phyloP scores from a whole-genome alignment of 1,284 basidiomycete species.

The Fomitiporia mediterranea region DNA sequence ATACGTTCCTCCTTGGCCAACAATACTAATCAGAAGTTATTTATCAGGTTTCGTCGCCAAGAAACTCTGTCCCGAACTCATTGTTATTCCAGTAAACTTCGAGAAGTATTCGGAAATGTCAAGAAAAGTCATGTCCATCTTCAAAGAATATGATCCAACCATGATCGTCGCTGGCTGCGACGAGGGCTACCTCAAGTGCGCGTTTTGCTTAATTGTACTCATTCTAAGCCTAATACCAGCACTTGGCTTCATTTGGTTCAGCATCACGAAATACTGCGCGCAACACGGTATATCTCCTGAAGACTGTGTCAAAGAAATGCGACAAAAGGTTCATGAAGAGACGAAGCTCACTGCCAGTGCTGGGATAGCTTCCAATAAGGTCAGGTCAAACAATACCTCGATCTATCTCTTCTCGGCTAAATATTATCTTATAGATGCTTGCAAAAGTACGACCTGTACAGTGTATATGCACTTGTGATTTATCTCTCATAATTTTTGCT shows the following conservation, averaged over 20 bases:
- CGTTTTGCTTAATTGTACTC: background rate
- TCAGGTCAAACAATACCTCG: too few relatives aligned
- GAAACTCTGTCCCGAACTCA: constrained; percentile 54
- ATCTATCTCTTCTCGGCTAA: too few relatives aligned
- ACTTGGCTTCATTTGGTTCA: constrained; percentile 35
- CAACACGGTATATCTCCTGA: constrained; percentile 61
- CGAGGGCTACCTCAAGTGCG: constrained; percentile 46
- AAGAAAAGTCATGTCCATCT: constrained; percentile 26
- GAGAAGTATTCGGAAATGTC: constrained; percentile 39
- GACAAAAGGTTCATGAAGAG: constrained; percentile 63
- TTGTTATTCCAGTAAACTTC: constrained; percentile 38
- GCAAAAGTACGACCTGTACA: constrained; percentile 59
- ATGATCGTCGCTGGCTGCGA: constrained; percentile 46
- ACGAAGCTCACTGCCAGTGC: constrained; percentile 90
- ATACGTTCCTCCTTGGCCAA: background rate
- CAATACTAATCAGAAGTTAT: background rate
- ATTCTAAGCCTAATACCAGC: background rate
- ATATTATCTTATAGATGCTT: constrained; percentile 48
- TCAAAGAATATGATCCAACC: constrained; percentile 41
- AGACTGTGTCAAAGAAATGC: constrained; percentile 76
- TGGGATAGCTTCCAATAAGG: constrained; percentile 88
- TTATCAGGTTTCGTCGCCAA: constrained; percentile 45
- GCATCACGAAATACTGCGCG: constrained; percentile 75
- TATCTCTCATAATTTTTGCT: background rate
- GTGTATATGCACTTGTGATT: constrained; percentile 5